phyloP scores from a whole-genome alignment of 805 yeast genomes.

The Sugiyamaella valdiviana region DNA sequence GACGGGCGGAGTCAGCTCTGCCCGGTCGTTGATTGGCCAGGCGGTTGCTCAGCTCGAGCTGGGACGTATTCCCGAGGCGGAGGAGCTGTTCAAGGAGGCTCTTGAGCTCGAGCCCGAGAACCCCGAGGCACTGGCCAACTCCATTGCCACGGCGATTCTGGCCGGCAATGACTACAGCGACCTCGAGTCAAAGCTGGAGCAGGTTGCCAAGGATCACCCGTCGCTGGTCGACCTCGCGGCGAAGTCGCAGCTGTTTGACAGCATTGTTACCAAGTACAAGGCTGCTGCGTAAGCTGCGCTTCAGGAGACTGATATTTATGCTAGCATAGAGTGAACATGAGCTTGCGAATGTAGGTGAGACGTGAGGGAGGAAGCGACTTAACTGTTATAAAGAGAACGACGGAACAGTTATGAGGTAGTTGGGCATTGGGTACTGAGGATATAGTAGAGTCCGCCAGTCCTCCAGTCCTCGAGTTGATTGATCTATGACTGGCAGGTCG shows the following conservation, averaged over 20 bases:
- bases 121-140: conserved; percentile 48
- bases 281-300: neutral
- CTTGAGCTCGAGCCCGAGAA: conserved; percentile 36
- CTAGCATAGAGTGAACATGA: neutral
- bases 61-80: conserved; percentile 76
- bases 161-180: conserved; percentile 40
- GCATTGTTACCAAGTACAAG: conserved; percentile 41
- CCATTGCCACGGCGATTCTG: conserved; percentile 56
- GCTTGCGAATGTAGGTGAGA: neutral
- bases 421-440: too few species aligned
- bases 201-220: conserved; percentile 50
- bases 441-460: too few species aligned
- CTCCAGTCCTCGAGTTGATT: too few species aligned
- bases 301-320: neutral
- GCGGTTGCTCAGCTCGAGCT: conserved; percentile 73
- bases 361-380: too few species aligned
- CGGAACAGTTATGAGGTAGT: too few species aligned
- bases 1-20: conserved; percentile 45
- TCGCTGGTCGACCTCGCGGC: conserved; percentile 52
- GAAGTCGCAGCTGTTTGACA: conserved; percentile 61
- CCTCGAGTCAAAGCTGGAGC: conserved; percentile 42
- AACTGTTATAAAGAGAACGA: too few species aligned
- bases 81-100: conserved; percentile 43
- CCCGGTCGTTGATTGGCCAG: conserved; percentile 54
- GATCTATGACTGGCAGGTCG: too few species aligned